Percentiles rank a stretch among this genome's conserved stretches.
phyloP scores from a whole-genome alignment of 2,329 filamentous ascomycete genomes.

The Fusarium hainanense region DNA sequence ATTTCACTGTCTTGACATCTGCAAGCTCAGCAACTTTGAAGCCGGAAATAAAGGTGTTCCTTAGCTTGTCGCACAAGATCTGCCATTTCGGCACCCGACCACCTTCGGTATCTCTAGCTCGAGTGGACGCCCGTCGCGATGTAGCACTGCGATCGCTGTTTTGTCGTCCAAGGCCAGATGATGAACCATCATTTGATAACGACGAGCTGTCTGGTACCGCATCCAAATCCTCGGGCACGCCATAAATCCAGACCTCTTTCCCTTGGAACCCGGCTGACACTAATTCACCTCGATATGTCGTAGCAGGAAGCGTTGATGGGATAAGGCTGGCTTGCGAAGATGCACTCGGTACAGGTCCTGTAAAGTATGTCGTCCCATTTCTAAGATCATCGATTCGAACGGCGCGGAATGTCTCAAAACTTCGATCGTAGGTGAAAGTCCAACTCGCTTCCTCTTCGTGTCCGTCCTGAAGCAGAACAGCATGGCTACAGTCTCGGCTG shows the following conservation, averaged over 20 bases:
- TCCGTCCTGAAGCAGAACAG: constrained; percentile 73
- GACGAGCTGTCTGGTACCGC: constrained; percentile 61
- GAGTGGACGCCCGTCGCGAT: constrained; percentile 49
- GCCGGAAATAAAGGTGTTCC: constrained; percentile 78
- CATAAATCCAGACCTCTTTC: constrained; percentile 82
- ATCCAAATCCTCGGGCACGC: constrained; percentile 78
- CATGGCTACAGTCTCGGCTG: constrained; percentile 82
- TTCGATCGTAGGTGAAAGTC: constrained; percentile 82
- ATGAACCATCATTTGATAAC: constrained; percentile 35
- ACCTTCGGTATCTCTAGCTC: constrained; percentile 46
- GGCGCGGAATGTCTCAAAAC: constrained; percentile 81
- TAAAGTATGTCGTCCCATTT: constrained; percentile 83
- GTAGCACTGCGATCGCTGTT: constrained; percentile 46
- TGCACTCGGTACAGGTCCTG: constrained; percentile 70
- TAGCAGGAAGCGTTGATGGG: constrained; percentile 76
- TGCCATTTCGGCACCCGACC: constrained; percentile 73
- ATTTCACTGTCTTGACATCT: constrained; percentile 76
- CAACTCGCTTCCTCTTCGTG: constrained; percentile 74
- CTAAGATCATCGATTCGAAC: constrained; percentile 79
- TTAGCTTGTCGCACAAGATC: constrained; percentile 72
- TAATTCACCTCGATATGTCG: constrained; percentile 76
- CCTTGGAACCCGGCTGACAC: constrained; percentile 79
- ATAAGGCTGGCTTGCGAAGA: constrained; percentile 67
- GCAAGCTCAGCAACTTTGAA: constrained; percentile 72
- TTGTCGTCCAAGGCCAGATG: constrained; percentile 47